Evolutionary conservation across 208 protist species (phyloP).

Genomic region (Leishmania tarentolae): DNA sequence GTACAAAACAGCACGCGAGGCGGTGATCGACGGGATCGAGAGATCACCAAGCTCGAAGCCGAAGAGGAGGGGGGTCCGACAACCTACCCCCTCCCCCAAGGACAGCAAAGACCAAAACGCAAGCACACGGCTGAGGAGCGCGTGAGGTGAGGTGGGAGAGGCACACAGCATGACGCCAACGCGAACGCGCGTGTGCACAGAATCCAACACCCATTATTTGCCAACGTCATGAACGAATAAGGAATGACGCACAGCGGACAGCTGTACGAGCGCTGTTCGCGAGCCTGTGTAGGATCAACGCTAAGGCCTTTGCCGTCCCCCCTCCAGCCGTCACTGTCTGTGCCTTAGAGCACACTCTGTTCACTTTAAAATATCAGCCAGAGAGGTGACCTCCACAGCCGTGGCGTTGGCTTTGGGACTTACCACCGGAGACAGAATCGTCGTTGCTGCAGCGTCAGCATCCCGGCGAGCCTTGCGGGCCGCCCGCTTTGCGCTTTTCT

Average conservation of each 20-base stretch:
- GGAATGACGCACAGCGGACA: background rate
- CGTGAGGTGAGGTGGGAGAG: background rate
- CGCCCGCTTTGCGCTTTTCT: slow-evolving; percentile 61
- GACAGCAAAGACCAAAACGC: no score
- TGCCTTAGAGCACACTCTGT: background rate
- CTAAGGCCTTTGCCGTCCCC: background rate
- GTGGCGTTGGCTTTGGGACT: slow-evolving; percentile 17
- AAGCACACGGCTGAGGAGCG: background rate
- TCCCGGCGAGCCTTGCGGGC: slow-evolving; percentile 50
- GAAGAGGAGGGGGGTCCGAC: background rate
- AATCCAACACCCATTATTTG: background rate
- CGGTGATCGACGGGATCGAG: background rate
- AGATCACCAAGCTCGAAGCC: background rate
- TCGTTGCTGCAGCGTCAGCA: slow-evolving; percentile 38
- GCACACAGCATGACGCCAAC: background rate
- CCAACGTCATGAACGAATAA: background rate
- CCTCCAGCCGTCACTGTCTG: background rate
- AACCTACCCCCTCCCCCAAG: background rate
- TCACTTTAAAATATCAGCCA: slow-evolving; percentile 66
- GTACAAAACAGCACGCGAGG: background rate
- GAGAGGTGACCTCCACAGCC: slow-evolving; percentile 56
- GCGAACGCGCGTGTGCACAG: background rate
- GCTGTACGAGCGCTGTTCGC: background rate
- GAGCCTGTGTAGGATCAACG: background rate
- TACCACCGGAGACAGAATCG: slow-evolving; percentile 16